These are phyloP conservation scores for Rhizodiscina lignyota DNA, from an alignment of 495 filamentous ascomycete species.

Conservation along the genomic window DNA sequence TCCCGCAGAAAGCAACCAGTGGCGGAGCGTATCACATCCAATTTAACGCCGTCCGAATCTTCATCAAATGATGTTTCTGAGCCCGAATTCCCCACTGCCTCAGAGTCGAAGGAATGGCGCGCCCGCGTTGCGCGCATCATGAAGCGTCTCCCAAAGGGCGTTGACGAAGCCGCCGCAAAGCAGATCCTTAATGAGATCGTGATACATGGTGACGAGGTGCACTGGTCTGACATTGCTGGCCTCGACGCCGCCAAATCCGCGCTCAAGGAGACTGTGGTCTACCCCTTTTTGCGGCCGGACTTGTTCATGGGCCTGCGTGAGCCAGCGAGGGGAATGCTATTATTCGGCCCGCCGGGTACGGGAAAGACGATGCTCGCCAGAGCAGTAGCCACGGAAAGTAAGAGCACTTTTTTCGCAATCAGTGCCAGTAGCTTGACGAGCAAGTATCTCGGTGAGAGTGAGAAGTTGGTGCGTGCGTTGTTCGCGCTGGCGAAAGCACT, in stretches of 20 bases:
- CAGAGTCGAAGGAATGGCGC: constrained; percentile 14
- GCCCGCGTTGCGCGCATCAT: constrained; percentile 43
- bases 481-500: constrained; percentile 81
- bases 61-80: no score
- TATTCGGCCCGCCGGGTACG: constrained; percentile 93
- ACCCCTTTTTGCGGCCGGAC: constrained; percentile 91
- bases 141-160: constrained; percentile 59
- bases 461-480: constrained; percentile 87
- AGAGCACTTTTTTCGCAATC: constrained; percentile 94
- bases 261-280: constrained; percentile 91
- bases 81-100: not conserved
- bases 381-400: constrained; percentile 87
- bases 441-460: constrained; percentile 92
- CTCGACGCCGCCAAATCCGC: constrained; percentile 82
- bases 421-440: constrained; percentile 85
- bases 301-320: constrained; percentile 91
- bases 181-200: constrained; percentile 96
- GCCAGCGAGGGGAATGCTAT: constrained; percentile 84
- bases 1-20: no score
- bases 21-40: no score
- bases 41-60: no score
- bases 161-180: constrained; percentile 67
- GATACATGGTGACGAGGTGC: constrained; percentile 82
- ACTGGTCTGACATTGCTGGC: constrained; percentile 89
- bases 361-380: constrained; percentile 97